Base-by-base conservation (phyloP, 768 basidiomycete genomes). In the Suillus sp. region DNA sequence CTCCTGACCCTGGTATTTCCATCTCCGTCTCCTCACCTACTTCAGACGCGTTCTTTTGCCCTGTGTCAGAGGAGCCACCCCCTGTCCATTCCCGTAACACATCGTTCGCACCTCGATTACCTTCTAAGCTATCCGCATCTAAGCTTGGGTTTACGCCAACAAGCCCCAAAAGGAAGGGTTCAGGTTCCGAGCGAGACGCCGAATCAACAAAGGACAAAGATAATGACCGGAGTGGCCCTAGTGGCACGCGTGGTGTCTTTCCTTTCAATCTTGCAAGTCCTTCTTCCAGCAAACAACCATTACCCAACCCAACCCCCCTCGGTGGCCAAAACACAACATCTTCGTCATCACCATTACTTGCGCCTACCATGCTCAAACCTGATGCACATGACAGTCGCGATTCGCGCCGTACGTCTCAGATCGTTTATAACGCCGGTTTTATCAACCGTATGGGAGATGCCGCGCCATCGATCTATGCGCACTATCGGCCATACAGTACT, bases 371-470 rank as follows among this genome's bases (percentile, higher is more conserved):
- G 64, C 65, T 83, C 37, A 85, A 85, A 61, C 78, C 81, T 4
- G 65, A 70, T 0, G 68, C 74, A 59, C 69, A 68, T 11, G 70
- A 77, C 4, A 77, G 72, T 34, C 62, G 64, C 7, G 79, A 84
- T 57, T 70, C 78, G 18, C 89, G 82, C 68, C 84, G 91, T 20
- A 78, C 87, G 0, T 95, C 93, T 2, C 93, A 96, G 74, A 88
- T 95, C 61, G 79, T 93, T 14, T 88, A 88, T 67, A 83, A 86
- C 66, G 79, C 84, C 30, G 90, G 92, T 0, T 91, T 95, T 70
- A 79, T 95, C 70, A 93, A 93, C 71, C 87, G 89, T 34, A 78
- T 89, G 38, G 71, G 76, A 18, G 83, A 84, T 14, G 84, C 86
- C 57, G 77, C 81, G 2, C 82, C 86, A 0, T 72, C 75, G 66